These are phyloP conservation scores for Porpolomopsis calyptriformis DNA, from an alignment of 768 basidiomycete genomes.

Conservation along the genomic window DNA sequence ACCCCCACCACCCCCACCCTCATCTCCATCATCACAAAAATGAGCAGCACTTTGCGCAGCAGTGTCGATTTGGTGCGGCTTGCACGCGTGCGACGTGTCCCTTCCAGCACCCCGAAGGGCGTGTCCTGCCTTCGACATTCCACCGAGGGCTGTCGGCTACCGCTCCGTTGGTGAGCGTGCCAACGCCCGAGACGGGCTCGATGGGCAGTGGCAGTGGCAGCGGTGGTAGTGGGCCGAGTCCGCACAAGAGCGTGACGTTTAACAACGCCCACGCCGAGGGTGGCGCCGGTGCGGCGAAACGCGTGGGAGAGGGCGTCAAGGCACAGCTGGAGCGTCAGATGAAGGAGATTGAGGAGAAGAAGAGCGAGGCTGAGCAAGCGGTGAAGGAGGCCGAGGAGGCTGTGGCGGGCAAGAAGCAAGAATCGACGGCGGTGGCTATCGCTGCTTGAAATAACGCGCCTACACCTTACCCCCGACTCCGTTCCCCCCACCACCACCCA, in stretches of 20 bases:
- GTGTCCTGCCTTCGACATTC: slow-evolving; percentile 70
- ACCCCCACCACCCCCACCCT: slow-evolving; percentile 23
- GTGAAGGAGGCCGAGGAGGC: slow-evolving; percentile 58
- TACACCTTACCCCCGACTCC: background rate
- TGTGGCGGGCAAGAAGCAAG: slow-evolving; percentile 52
- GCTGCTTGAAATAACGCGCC: slow-evolving; percentile 18
- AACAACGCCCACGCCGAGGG: slow-evolving; percentile 35
- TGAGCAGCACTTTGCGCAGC: slow-evolving; percentile 34
- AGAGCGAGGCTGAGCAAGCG: slow-evolving; percentile 50
- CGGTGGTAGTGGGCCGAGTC: slow-evolving; percentile 38
- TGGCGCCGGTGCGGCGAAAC: slow-evolving; percentile 1
- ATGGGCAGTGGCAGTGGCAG: slow-evolving; percentile 22
- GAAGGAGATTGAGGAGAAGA: slow-evolving; percentile 60
- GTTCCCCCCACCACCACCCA: too few relatives aligned
- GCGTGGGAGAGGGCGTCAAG: slow-evolving; percentile 30
- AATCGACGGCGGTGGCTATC: slow-evolving; percentile 39
- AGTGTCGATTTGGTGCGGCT: slow-evolving; percentile 74
- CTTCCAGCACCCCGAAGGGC: slow-evolving; percentile 87
- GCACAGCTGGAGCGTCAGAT: slow-evolving; percentile 39
- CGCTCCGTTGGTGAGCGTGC: slow-evolving; percentile 51
- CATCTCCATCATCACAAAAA: too few relatives aligned
- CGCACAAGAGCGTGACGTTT: slow-evolving; percentile 62
- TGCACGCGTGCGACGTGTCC: slow-evolving; percentile 82
- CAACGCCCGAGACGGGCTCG: slow-evolving; percentile 53
- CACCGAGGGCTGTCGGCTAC: slow-evolving; percentile 61